Conservation (phyloP, 2,329 filamentous ascomycete species). For the Penicillium fuscoglaucum region DNA sequence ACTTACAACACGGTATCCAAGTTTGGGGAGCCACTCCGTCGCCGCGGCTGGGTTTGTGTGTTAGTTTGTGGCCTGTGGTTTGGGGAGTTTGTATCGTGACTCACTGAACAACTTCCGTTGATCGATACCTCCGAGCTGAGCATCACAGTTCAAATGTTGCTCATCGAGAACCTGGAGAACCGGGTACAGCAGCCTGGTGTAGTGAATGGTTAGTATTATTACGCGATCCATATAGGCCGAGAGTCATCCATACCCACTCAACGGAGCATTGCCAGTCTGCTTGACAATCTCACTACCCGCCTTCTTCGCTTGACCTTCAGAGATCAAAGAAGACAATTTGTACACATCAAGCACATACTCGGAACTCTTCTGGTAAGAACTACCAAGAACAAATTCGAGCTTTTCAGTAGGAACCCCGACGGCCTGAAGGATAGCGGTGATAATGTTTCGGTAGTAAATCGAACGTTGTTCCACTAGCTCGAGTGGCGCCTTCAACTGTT, state of each 20-base stretch:
- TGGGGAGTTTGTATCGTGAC: too few species aligned
- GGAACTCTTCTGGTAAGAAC: slow-evolving; percentile 68
- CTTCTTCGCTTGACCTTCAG: slow-evolving; percentile 79
- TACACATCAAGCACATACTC: slow-evolving; percentile 88
- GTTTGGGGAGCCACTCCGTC: slow-evolving; percentile 77
- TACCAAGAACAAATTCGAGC: slow-evolving; percentile 81
- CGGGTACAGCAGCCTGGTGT: slow-evolving; percentile 52
- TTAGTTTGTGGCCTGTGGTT: too few species aligned
- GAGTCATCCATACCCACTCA: background rate
- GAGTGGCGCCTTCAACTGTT: slow-evolving; percentile 69
- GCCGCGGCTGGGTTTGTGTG: slow-evolving; percentile 51
- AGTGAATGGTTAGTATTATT: slow-evolving; percentile 39
- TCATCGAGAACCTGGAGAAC: slow-evolving; percentile 90
- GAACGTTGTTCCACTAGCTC: slow-evolving; percentile 81
- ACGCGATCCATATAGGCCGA: background rate
- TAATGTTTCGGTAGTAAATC: slow-evolving; percentile 77
- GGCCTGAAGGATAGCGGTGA: slow-evolving; percentile 72
- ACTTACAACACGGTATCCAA: slow-evolving; percentile 69
- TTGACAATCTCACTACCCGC: slow-evolving; percentile 94
- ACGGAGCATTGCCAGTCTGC: slow-evolving; percentile 69
- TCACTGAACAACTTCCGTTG: slow-evolving; percentile 33
- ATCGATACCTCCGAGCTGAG: slow-evolving; percentile 71
- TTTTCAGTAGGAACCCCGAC: slow-evolving; percentile 77
- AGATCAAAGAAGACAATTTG: slow-evolving; percentile 60
- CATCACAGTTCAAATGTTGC: slow-evolving; percentile 82